Evolutionary conservation across 106 monocot species (phyloP).

Genomic region (Platanthera zijinensis): DNA sequence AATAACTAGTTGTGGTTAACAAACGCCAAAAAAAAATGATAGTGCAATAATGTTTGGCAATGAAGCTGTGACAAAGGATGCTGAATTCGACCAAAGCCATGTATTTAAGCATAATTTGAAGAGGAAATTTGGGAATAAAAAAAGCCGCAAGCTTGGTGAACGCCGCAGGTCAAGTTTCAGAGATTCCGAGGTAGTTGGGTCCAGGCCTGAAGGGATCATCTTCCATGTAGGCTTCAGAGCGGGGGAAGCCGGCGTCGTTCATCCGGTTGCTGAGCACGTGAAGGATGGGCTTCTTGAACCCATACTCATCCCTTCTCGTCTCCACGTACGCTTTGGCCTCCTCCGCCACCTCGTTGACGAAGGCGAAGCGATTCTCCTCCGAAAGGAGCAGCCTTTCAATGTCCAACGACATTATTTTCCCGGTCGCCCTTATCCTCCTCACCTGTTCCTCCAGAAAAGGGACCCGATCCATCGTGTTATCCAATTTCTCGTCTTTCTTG

Average conservation of each 20-base stretch:
- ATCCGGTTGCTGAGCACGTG: constrained; percentile 88
- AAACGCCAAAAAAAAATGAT: too few species aligned
- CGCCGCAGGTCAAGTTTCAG: neutral
- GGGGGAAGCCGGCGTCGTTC: constrained; percentile 69
- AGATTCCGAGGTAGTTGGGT: constrained; percentile 37
- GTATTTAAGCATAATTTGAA: too few species aligned
- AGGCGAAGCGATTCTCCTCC: constrained; percentile 76
- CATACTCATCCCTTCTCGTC: constrained; percentile 74
- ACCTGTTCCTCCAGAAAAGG: constrained; percentile 95
- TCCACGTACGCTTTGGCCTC: constrained; percentile 70
- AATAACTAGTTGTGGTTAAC: too few species aligned
- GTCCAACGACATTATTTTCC: constrained; percentile 71
- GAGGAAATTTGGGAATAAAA: too few species aligned
- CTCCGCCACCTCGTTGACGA: constrained; percentile 84
- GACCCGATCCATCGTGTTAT: constrained; percentile 44
- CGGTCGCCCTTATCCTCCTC: constrained; percentile 52
- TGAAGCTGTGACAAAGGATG: too few species aligned
- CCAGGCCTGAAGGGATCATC: constrained; percentile 73
- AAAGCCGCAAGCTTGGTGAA: too few species aligned
- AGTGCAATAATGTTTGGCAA: too few species aligned
- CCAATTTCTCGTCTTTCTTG: constrained; percentile 56
- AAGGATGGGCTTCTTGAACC: constrained; percentile 69
- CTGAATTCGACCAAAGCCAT: too few species aligned
- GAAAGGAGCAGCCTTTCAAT: constrained; percentile 66
- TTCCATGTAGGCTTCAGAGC: constrained; percentile 74